phyloP scores from a whole-genome alignment of 306 rosid species.

The Lablab purpureus region DNA sequence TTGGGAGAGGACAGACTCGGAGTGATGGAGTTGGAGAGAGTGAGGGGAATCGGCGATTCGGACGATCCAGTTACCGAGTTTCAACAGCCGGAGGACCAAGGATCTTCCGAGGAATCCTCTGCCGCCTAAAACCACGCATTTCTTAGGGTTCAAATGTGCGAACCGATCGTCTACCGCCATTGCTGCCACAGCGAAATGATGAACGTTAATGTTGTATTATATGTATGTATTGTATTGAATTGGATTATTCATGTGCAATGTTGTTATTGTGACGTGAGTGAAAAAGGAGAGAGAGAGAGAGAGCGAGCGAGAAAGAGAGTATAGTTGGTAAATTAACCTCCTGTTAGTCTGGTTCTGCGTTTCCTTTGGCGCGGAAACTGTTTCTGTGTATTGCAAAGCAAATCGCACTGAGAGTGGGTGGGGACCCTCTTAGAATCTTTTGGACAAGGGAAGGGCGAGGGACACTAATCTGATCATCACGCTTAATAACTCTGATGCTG shows the following conservation, averaged over 20 bases:
- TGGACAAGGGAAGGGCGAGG: conserved; percentile 33
- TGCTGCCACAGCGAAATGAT: conserved; percentile 42
- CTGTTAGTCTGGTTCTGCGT: conserved; percentile 13
- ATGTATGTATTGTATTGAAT: neutral
- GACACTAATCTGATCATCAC: conserved; percentile 17
- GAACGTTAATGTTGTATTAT: conserved; percentile 27
- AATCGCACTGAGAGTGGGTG: conserved; percentile 32
- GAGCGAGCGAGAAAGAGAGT: neutral
- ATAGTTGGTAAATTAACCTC: conserved; percentile 12
- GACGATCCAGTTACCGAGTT: conserved; percentile 74
- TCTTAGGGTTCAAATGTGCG: conserved; percentile 61
- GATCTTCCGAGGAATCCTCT: conserved; percentile 80
- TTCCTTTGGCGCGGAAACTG: conserved; percentile 55
- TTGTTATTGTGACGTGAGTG: neutral
- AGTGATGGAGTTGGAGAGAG: conserved; percentile 58
- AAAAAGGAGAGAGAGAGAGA: neutral
- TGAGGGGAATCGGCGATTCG: conserved; percentile 81
- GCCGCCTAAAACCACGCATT: conserved; percentile 87
- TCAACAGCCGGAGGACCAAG: conserved; percentile 67
- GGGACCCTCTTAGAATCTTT: conserved; percentile 46
- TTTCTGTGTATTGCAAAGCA: conserved; percentile 16
- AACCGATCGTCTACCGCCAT: conserved; percentile 73
- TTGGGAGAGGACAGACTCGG: conserved; percentile 63
- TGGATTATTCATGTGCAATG: neutral
- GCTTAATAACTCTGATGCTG: conserved; percentile 2